Conservation (phyloP, 2,329 filamentous ascomycete species). For the Cadophora sp. region DNA sequence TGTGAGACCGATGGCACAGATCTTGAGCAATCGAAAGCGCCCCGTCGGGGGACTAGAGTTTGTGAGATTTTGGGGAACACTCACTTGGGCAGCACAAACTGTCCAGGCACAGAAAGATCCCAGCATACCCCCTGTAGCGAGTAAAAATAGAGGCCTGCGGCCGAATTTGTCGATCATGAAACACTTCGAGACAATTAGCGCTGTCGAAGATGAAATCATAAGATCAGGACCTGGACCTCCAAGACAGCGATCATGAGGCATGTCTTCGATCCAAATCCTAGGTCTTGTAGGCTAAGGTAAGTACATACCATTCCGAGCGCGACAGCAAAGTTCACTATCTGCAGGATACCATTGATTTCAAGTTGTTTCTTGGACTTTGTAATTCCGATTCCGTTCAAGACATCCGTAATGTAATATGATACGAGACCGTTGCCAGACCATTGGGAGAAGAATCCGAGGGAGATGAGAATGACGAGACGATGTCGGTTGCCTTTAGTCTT, state of each 20-base stretch:
- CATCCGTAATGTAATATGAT: slow-evolving; percentile 48
- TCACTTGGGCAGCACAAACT: slow-evolving; percentile 31
- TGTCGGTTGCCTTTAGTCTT: slow-evolving; percentile 60
- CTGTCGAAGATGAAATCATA: too few species aligned
- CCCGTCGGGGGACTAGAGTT: too few species aligned
- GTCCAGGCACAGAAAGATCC: slow-evolving; percentile 35
- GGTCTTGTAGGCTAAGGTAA: too few species aligned
- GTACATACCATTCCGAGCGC: slow-evolving; percentile 38
- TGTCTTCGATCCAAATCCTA: too few species aligned
- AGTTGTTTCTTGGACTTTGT: slow-evolving; percentile 37
- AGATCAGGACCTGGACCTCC: too few species aligned
- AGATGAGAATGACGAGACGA: slow-evolving; percentile 59
- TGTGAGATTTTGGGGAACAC: background rate
- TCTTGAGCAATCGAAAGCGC: too few species aligned
- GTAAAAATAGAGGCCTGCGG: slow-evolving; percentile 39
- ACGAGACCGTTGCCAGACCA: slow-evolving; percentile 62
- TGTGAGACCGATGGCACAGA: too few species aligned
- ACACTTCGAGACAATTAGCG: too few species aligned
- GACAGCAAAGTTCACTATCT: slow-evolving; percentile 39
- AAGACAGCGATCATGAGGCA: too few species aligned
- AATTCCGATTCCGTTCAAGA: slow-evolving; percentile 47
- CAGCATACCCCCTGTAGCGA: slow-evolving; percentile 37
- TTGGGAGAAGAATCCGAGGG: slow-evolving; percentile 62
- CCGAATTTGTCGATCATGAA: slow-evolving; percentile 44
- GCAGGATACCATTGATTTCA: slow-evolving; percentile 40